A percentile compares a stretch with the other conserved stretches of the same genome.
Evolutionary conservation across 345 rosid species (phyloP).

Genomic region (Eucalyptus tenuipes): DNA sequence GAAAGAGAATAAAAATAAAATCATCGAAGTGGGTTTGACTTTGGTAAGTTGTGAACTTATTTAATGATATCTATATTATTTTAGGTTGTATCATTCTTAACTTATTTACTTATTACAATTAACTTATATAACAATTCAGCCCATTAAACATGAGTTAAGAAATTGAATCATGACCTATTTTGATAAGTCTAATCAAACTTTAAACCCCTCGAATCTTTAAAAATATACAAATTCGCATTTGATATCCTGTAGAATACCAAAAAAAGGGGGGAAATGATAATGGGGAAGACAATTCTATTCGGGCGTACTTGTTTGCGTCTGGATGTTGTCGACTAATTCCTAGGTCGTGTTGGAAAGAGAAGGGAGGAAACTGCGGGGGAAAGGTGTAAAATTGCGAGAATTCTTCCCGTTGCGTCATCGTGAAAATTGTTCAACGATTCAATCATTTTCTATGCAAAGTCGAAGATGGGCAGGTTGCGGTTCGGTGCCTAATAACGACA

Average conservation of each 20-base stretch:
- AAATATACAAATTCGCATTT: not conserved
- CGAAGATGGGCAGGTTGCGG: not conserved
- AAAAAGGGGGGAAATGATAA: accelerated
- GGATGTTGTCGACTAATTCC: not conserved
- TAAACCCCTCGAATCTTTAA: not conserved
- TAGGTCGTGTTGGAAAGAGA: not conserved
- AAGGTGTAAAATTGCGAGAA: not conserved
- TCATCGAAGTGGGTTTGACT: too few relatives aligned
- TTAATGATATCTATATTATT: too few relatives aligned
- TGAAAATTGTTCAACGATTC: not conserved
- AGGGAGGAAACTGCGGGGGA: not conserved
- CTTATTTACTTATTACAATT: accelerated
- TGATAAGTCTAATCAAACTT: accelerated
- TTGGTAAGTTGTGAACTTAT: too few relatives aligned
- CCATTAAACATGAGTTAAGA: too few relatives aligned
- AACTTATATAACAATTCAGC: accelerated
- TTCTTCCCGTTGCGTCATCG: not conserved
- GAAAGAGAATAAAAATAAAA: too few relatives aligned
- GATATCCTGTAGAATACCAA: not conserved
- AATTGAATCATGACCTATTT: too few relatives aligned
- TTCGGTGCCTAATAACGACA: not conserved
- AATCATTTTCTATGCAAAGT: not conserved
- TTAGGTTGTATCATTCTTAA: accelerated
- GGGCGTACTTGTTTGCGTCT: not conserved
- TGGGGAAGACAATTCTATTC: not conserved